phyloP scores from a whole-genome alignment of 2,329 filamentous ascomycete genomes.

The Waltergamsia citrina region DNA sequence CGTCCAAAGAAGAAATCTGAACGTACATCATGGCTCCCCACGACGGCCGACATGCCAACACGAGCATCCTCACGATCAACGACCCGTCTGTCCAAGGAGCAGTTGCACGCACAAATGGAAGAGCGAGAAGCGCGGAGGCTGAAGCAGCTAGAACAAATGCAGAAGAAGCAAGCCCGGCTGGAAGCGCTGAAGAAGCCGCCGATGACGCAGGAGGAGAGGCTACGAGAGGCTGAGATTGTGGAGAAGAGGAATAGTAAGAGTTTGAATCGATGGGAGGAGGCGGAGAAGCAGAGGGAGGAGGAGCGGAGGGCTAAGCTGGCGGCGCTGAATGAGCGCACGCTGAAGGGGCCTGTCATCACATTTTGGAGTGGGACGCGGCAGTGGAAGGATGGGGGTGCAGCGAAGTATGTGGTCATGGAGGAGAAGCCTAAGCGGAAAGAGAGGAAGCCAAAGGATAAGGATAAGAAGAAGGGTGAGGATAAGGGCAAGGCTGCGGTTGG shows the following conservation, averaged over 20 bases:
- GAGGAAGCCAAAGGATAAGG: conserved; percentile 26
- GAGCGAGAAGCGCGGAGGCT: conserved; percentile 62
- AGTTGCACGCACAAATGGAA: conserved; percentile 61
- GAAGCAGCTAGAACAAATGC: conserved; percentile 60
- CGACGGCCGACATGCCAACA: conserved; percentile 43
- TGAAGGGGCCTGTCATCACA: conserved; percentile 82
- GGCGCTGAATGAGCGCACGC: conserved; percentile 75
- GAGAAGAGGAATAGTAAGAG: conserved; percentile 86
- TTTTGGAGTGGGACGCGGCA: conserved; percentile 90
- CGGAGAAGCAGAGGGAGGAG: conserved; percentile 80
- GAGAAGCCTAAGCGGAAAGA: conserved; percentile 53
- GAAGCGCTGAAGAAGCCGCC: conserved; percentile 68
- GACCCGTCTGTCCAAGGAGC: conserved; percentile 49
- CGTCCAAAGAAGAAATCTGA: conserved; percentile 53
- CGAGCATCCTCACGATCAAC: conserved; percentile 49
- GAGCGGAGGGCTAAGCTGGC: conserved; percentile 76
- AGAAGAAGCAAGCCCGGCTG: conserved; percentile 58
- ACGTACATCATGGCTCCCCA: conserved; percentile 48
- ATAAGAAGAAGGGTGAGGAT: conserved; percentile 2
- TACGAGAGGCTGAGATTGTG: conserved; percentile 72
- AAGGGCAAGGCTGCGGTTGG: conserved; percentile 1
- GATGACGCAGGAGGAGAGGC: conserved; percentile 78
- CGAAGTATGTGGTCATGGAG: conserved; percentile 37
- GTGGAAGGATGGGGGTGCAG: conserved; percentile 55
- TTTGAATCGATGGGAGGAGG: conserved; percentile 86